Conservation (phyloP, 2,329 filamentous ascomycete species). For the Fusarium gaditjirri region DNA sequence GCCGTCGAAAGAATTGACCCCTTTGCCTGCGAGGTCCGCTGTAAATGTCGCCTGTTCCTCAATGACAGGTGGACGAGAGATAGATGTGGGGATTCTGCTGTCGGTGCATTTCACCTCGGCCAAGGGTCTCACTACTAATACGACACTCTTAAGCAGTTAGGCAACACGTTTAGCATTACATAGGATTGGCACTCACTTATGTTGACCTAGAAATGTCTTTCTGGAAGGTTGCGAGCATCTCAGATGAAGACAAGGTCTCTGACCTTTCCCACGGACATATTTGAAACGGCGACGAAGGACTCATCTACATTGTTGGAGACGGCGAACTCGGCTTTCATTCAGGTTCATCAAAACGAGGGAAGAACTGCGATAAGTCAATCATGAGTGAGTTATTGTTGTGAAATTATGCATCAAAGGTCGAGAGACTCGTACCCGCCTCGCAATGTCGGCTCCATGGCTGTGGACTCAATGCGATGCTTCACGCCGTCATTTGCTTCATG, state of each 20-base stretch:
- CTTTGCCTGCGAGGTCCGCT: neutral
- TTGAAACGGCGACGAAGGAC: neutral
- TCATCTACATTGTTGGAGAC: accelerated
- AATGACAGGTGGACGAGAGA: too few species aligned
- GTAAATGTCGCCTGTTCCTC: too few species aligned
- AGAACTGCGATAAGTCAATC: neutral
- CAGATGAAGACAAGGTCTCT: accelerated
- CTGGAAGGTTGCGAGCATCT: neutral
- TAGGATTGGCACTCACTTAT: neutral
- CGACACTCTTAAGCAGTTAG: too few species aligned
- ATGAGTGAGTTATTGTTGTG: neutral
- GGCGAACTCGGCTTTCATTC: neutral
- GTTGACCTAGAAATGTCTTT: too few species aligned
- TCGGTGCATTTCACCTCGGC: too few species aligned
- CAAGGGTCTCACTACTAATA: too few species aligned
- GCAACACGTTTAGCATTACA: accelerated
- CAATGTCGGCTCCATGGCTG: neutral
- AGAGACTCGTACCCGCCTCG: neutral
- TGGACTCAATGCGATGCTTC: neutral
- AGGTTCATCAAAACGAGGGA: accelerated
- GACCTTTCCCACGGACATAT: accelerated
- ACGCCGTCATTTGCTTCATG: neutral
- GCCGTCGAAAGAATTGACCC: too few species aligned
- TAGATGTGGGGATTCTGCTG: too few species aligned
- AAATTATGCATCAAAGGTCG: neutral